Conservation (phyloP, 768 basidiomycete genomes). For the Suillus hirtellus region DNA sequence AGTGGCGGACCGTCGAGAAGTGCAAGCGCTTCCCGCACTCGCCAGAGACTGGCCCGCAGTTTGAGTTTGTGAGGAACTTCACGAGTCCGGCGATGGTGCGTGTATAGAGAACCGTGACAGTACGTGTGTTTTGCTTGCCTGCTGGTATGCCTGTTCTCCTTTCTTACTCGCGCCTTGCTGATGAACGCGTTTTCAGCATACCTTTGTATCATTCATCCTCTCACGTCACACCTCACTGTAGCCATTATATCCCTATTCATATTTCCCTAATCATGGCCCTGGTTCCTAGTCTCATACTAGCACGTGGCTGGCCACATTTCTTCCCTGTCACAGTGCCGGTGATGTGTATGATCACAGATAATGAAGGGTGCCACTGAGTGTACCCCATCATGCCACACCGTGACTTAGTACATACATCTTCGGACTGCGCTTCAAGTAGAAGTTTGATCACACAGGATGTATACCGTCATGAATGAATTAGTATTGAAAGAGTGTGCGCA, state of each 20-base stretch:
- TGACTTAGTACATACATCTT: background rate
- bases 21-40: constrained; percentile 72
- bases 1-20: constrained; percentile 80
- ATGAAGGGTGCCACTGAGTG: too few species aligned
- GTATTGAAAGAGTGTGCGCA: too few species aligned
- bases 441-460: background rate
- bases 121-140: background rate
- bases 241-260: constrained; percentile 3
- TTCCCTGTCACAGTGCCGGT: background rate
- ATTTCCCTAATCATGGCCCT: background rate
- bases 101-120: background rate
- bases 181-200: background rate
- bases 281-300: background rate
- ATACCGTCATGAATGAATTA: background rate
- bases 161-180: background rate
- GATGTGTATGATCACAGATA: background rate
- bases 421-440: background rate
- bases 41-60: constrained; percentile 79
- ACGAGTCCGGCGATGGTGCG: constrained; percentile 9
- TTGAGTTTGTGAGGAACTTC: constrained; percentile 72
- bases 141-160: background rate
- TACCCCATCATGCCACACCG: background rate
- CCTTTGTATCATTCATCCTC: background rate
- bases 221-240: background rate
- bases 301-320: background rate